Conservation (phyloP, 129 eudicot species). For the Deinandra increscens region DNA sequence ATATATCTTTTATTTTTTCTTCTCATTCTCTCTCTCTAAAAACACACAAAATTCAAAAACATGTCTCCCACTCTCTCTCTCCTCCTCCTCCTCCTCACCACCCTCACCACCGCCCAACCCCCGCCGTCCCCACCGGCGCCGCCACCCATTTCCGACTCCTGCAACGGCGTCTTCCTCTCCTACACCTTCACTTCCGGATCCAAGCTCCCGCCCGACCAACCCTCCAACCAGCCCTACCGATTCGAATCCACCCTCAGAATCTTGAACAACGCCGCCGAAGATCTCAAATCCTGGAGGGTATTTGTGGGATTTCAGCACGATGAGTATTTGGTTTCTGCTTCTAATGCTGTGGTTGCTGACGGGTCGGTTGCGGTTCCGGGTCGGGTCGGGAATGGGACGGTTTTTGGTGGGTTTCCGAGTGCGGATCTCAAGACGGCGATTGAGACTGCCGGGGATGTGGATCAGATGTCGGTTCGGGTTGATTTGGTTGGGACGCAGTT, state of each 20-base stretch:
- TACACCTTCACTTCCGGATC: slow-evolving; percentile 50
- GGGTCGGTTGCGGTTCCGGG: slow-evolving; percentile 64
- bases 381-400: slow-evolving; percentile 75
- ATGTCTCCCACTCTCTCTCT: slow-evolving; percentile 35
- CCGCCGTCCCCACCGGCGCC: slow-evolving; percentile 36
- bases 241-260: slow-evolving; percentile 62
- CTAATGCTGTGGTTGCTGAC: slow-evolving; percentile 70
- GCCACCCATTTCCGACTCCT: slow-evolving; percentile 52
- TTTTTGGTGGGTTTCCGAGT: slow-evolving; percentile 76
- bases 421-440: slow-evolving; percentile 75
- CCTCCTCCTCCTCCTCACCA: slow-evolving; percentile 29
- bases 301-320: slow-evolving; percentile 85
- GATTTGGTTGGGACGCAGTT: slow-evolving; percentile 80
- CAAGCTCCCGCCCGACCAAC: slow-evolving; percentile 45
- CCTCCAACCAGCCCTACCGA: slow-evolving; percentile 63
- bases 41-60: slow-evolving; percentile 21
- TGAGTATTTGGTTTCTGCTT: slow-evolving; percentile 78
- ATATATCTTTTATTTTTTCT: not conserved
- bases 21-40: slow-evolving; percentile 17
- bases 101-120: slow-evolving; percentile 37
- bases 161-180: slow-evolving; percentile 70
- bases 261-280: slow-evolving; percentile 62
- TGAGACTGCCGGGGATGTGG: slow-evolving; percentile 84
- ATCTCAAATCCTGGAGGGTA: slow-evolving; percentile 72
- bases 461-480: slow-evolving; percentile 62